Evolutionary conservation across 345 rosid genomes (phyloP).

Genomic region (Angophora floribunda): DNA sequence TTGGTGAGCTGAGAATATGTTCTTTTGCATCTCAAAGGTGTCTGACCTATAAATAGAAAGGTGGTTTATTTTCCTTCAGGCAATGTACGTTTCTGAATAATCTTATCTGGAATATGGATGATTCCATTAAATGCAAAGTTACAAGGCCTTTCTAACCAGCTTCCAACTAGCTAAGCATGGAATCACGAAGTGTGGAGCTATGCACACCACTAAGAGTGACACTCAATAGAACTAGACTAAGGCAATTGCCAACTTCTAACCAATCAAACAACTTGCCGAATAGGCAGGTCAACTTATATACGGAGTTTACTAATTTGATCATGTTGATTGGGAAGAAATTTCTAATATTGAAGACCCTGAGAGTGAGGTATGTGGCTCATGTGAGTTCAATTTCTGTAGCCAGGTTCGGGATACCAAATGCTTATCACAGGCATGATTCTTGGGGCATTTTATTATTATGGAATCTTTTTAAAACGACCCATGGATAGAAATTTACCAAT

Average conservation of each 20-base stretch:
- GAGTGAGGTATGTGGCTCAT: background rate
- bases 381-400: background rate
- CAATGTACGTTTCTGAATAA: background rate
- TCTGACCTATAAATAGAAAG: background rate
- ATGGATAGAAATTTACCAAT: background rate
- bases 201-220: background rate
- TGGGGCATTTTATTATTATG: background rate
- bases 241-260: background rate
- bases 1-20: background rate
- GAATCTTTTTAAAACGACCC: background rate
- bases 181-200: background rate
- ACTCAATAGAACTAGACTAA: background rate
- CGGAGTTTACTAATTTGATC: background rate
- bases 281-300: background rate
- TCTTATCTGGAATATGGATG: background rate
- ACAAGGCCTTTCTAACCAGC: background rate
- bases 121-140: background rate
- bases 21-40: background rate
- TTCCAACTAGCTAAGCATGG: background rate
- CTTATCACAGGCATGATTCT: background rate
- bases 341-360: background rate
- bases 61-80: background rate
- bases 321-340: background rate
- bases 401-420: background rate
- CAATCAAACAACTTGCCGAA: background rate